Percentiles rank a stretch among this genome's conserved stretches.
phyloP scores from a whole-genome alignment of 371 early-diverging fungal species.

The Coemansia sp. region DNA sequence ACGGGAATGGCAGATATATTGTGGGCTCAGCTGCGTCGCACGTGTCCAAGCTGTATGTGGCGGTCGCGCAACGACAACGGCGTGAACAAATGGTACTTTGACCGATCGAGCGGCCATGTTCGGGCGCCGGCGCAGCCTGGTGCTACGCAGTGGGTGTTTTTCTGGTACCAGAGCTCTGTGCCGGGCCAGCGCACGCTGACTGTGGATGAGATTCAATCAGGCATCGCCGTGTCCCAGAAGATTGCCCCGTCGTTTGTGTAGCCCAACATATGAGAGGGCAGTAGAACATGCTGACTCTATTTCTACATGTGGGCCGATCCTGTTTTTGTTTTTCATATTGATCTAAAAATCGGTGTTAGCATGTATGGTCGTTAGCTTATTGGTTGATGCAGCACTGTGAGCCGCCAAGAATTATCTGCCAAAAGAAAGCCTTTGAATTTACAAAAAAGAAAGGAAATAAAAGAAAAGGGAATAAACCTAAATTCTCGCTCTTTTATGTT shows the following conservation, averaged over 20 bases:
- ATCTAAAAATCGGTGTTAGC: too few relatives aligned
- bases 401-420: too few relatives aligned
- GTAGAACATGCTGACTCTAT: not conserved
- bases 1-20: slow-evolving; percentile 91
- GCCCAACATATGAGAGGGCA: not conserved
- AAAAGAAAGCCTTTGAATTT: not conserved
- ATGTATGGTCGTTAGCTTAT: too few relatives aligned
- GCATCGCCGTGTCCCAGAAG: slow-evolving; percentile 23
- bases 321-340: too few relatives aligned
- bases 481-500: too few relatives aligned
- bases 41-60: slow-evolving; percentile 81
- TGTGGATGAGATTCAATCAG: slow-evolving; percentile 15
- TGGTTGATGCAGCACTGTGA: too few relatives aligned
- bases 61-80: slow-evolving; percentile 83
- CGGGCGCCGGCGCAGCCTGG: slow-evolving; percentile 46
- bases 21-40: slow-evolving; percentile 76
- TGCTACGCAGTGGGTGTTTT: slow-evolving; percentile 39
- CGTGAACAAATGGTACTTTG: slow-evolving; percentile 95
- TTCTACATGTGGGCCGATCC: not conserved
- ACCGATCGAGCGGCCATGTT: slow-evolving; percentile 77
- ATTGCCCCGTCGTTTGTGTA: slow-evolving; percentile 36
- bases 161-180: slow-evolving; percentile 36
- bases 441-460: too few relatives aligned
- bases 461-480: too few relatives aligned
- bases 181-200: slow-evolving; percentile 4